Conservation (phyloP, 257 asterid genomes). For the Anisodus acutangulus region DNA sequence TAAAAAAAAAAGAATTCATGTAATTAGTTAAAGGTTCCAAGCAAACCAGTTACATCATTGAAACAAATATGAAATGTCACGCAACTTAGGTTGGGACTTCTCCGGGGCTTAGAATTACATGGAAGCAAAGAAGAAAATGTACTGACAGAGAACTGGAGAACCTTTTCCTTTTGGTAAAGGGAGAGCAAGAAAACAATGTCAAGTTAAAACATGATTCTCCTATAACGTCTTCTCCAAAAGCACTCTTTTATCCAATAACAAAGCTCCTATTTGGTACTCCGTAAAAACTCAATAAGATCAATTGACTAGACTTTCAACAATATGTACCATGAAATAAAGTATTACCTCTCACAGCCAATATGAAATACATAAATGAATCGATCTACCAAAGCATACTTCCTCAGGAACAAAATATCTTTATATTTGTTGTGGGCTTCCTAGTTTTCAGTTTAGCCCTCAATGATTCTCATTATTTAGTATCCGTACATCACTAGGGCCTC, state of each 20-base stretch:
- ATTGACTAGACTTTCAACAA: background rate
- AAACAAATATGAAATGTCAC: background rate
- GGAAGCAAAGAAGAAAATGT: background rate
- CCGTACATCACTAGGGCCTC: background rate
- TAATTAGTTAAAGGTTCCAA: background rate
- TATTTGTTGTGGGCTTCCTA: background rate
- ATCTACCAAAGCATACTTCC: background rate
- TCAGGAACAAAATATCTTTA: background rate
- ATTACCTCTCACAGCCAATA: slow-evolving; percentile 5
- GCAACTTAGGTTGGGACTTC: background rate
- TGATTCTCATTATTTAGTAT: background rate
- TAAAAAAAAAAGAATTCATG: background rate
- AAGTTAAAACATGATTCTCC: background rate
- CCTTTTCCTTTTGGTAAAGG: background rate
- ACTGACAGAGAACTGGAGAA: background rate
- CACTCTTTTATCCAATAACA: background rate
- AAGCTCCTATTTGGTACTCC: background rate
- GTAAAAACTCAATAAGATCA: background rate
- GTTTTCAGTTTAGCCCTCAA: background rate
- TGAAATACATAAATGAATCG: background rate
- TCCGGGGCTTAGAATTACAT: background rate
- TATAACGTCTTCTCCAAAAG: background rate
- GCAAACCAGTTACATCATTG: background rate
- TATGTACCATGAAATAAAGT: background rate
- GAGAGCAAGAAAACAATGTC: background rate